These are phyloP conservation scores for Melanogaster broomeanus DNA, from an alignment of 768 basidiomycete species.

Conservation along the genomic window DNA sequence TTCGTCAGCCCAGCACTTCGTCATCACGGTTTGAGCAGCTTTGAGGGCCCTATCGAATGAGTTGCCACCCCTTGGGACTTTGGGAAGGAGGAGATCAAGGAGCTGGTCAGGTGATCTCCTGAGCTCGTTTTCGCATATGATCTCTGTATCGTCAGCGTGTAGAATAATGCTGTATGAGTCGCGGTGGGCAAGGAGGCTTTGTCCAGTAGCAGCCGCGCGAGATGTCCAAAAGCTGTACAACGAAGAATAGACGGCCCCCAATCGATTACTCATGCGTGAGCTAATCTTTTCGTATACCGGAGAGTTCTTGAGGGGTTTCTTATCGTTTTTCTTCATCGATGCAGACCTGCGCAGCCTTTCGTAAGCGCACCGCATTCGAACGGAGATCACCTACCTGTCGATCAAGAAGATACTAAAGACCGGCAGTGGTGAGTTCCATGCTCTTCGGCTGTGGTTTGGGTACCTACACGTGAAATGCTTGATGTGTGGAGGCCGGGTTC, in stretches of 20 bases:
- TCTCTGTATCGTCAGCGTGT: slow-evolving; percentile 34
- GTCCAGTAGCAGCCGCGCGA: slow-evolving; percentile 38
- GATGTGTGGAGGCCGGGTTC: slow-evolving; percentile 49
- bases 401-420: slow-evolving; percentile 19
- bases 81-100: slow-evolving; percentile 38
- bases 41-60: slow-evolving; percentile 43
- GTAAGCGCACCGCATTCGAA: background rate
- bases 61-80: slow-evolving; percentile 42
- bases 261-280: slow-evolving; percentile 43
- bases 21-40: slow-evolving; percentile 39
- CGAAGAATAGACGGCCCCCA: slow-evolving; percentile 58
- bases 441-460: background rate
- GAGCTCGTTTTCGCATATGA: slow-evolving; percentile 44
- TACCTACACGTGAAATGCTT: slow-evolving; percentile 61
- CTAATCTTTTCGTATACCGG: slow-evolving; percentile 36
- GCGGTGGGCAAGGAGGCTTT: slow-evolving; percentile 33
- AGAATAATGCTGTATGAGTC: slow-evolving; percentile 60
- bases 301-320: slow-evolving; percentile 39
- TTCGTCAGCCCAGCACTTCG: slow-evolving; percentile 44
- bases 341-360: slow-evolving; percentile 39
- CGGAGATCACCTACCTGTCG: slow-evolving; percentile 13
- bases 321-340: slow-evolving; percentile 48
- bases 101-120: slow-evolving; percentile 45
- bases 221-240: slow-evolving; percentile 56
- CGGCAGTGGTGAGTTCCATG: background rate